Evolutionary conservation across 2,329 filamentous ascomycete species (phyloP), one percentile per base, ranked within the genome.

Genomic region (Hawksworthiomyces lignivorus): DNA sequence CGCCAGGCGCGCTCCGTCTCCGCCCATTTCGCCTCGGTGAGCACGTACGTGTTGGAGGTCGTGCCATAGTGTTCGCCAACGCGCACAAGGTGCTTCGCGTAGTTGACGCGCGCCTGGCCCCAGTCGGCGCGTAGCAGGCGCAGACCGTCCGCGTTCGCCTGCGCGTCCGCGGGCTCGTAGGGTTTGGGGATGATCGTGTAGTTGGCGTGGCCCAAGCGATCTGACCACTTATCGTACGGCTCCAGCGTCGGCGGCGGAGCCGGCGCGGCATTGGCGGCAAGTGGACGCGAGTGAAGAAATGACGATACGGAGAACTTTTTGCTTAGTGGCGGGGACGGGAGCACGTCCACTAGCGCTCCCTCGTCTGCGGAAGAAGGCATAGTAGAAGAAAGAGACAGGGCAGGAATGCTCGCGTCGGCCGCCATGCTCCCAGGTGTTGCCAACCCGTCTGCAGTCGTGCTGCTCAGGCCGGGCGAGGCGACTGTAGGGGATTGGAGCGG

Each of bases 1-100:
- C 80, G 79, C 90, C 89, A 96, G 43, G 72, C 65, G 2, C 69
- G 69, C 57, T 95, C 86, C 32, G 85, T 84, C 52, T 82, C 77
- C 20, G 80, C 75, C 90, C 90, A 96, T 61, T 97, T 97, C 47
- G 84, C 76, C 60, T 92, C 82, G 1, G 89, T 95, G 43, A 92
- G 72, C 39, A 73, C 77, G 63, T 89, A 95, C 43, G 86, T 92
- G 59, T 87, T 92, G 41, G 88, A 95, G 1, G 87, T 95, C 26
- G 82, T 72, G 14, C 89, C 88, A 53, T 94, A 94, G 62, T 96
- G 87, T 62, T 95, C 89, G 43, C 85, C 84, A 0, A 86, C 92
- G 44, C 87, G 84, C 10, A 87, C 84, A 17, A 94, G 76, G 55
- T 95, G 89, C 60, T 89, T 90, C 51, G 85, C 85, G 64, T 89